These are phyloP conservation scores for Thraustotheca clavata DNA, from an alignment of 352 stramenopile genomes.

Conservation along the genomic window DNA sequence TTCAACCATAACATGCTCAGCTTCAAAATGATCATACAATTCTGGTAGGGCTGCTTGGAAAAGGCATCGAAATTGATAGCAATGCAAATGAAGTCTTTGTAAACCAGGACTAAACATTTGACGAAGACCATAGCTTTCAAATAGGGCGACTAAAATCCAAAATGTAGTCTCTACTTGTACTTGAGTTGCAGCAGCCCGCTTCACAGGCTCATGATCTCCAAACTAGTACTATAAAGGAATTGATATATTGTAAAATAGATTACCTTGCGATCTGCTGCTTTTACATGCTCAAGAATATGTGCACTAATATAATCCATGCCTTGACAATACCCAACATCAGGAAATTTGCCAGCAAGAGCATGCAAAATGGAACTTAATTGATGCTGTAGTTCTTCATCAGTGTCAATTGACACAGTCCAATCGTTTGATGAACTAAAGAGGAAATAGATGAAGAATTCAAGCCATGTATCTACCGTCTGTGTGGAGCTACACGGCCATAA, in stretches of 20 bases:
- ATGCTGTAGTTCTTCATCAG: constrained; percentile 56
- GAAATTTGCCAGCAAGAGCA: constrained; percentile 63
- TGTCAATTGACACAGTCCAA: constrained; percentile 29
- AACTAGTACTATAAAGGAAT: not conserved
- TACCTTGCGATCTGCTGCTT: constrained; percentile 22
- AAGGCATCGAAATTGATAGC: constrained; percentile 66
- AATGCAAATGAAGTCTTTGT: constrained; percentile 59
- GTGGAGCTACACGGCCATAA: constrained; percentile 70
- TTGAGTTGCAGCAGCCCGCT: constrained; percentile 29
- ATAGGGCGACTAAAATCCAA: constrained; percentile 71
- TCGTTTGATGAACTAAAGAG: constrained; percentile 27
- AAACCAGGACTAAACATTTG: constrained; percentile 75
- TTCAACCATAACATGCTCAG: constrained; percentile 68
- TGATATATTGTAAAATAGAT: not conserved
- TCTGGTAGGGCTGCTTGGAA: constrained; percentile 48
- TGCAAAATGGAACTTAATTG: constrained; percentile 78
- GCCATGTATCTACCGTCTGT: constrained; percentile 35
- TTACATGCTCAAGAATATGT: constrained; percentile 72
- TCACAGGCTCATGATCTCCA: constrained; percentile 11
- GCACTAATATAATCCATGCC: constrained; percentile 85
- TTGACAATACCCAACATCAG: constrained; percentile 79
- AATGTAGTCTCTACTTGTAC: constrained; percentile 66
- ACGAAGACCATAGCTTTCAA: constrained; percentile 69
- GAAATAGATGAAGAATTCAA: not conserved
- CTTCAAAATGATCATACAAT: constrained; percentile 62